These are phyloP conservation scores for Talaromyces sp. DNA, from an alignment of 2,329 filamentous ascomycete species.

Conservation along the genomic window DNA sequence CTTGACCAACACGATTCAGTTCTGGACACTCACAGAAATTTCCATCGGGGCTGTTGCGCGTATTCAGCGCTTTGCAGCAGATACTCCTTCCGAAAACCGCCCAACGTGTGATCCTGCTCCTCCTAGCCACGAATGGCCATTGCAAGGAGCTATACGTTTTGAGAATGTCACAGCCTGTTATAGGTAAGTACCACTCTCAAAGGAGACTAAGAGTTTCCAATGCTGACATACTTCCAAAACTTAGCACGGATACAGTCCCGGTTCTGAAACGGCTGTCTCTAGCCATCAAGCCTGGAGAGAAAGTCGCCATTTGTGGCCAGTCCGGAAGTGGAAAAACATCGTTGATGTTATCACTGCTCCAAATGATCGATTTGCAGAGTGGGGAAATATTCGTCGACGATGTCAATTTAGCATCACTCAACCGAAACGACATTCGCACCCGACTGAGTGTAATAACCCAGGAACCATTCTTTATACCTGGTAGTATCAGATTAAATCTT, in stretches of 20 bases:
- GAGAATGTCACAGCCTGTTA: neutral
- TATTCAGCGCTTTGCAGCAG: constrained; percentile 48
- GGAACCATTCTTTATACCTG: constrained; percentile 39
- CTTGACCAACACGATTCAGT: constrained; percentile 46
- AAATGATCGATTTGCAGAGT: constrained; percentile 36
- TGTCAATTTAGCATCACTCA: constrained; percentile 35
- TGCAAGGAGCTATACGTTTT: neutral
- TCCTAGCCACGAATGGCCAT: neutral
- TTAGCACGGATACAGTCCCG: constrained; percentile 22
- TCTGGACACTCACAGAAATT: constrained; percentile 56
- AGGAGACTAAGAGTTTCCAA: neutral
- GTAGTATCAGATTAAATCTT: constrained; percentile 35
- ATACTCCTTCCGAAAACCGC: constrained; percentile 28
- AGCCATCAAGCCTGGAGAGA: constrained; percentile 38
- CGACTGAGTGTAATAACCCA: constrained; percentile 41
- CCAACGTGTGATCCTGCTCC: neutral
- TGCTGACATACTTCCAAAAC: neutral
- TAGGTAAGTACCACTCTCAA: neutral
- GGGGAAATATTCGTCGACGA: constrained; percentile 41
- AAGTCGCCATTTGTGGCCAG: constrained; percentile 39
- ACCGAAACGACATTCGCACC: constrained; percentile 34
- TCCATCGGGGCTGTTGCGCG: constrained; percentile 53
- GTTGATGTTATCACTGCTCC: constrained; percentile 37
- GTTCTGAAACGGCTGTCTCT: constrained; percentile 45
- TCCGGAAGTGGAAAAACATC: constrained; percentile 37